These are phyloP conservation scores for Plasmopara viticola DNA, from an alignment of 352 stramenopile species.

Conservation along the genomic window DNA sequence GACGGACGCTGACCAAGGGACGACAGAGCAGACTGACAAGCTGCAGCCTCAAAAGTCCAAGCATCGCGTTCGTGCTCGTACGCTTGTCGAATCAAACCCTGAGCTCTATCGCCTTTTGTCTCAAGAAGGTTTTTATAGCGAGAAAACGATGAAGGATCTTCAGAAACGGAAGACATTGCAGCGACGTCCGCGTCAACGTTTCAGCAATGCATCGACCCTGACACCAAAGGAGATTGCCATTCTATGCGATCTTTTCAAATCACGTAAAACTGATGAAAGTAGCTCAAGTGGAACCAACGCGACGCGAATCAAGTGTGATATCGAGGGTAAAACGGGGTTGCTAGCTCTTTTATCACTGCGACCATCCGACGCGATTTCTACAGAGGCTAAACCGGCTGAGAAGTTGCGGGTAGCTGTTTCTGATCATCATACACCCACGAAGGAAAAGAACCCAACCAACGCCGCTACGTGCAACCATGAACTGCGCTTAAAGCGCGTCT, in stretches of 20 bases:
- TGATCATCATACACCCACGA: neutral
- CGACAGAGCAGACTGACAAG: conserved; percentile 1
- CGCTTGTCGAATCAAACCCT: conserved; percentile 63
- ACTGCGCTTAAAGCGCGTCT: conserved; percentile 34
- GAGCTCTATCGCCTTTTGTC: conserved; percentile 62
- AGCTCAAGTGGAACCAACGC: conserved; percentile 10
- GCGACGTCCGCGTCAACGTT: conserved; percentile 15
- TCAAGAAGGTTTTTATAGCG: conserved; percentile 56
- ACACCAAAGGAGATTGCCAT: conserved; percentile 53
- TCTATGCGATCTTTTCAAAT: conserved; percentile 54
- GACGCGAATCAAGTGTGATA: conserved; percentile 50
- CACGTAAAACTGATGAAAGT: conserved; percentile 14
- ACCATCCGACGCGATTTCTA: conserved; percentile 4
- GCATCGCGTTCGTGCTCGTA: conserved; percentile 65
- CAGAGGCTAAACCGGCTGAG: neutral
- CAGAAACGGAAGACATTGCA: conserved; percentile 6
- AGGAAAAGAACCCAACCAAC: conserved; percentile 2
- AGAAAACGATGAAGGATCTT: conserved; percentile 1
- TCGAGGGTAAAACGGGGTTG: conserved; percentile 36
- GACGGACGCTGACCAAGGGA: conserved; percentile 4
- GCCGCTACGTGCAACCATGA: conserved; percentile 10
- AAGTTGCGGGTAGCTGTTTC: neutral
- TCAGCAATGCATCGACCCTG: conserved; percentile 41
- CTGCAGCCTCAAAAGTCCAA: conserved; percentile 22
- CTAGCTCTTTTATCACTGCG: conserved; percentile 47